Evolutionary conservation across 2,329 filamentous ascomycete genomes (phyloP), one percentile per base, ranked within the genome.

Genomic region (Botrytis medusae): DNA sequence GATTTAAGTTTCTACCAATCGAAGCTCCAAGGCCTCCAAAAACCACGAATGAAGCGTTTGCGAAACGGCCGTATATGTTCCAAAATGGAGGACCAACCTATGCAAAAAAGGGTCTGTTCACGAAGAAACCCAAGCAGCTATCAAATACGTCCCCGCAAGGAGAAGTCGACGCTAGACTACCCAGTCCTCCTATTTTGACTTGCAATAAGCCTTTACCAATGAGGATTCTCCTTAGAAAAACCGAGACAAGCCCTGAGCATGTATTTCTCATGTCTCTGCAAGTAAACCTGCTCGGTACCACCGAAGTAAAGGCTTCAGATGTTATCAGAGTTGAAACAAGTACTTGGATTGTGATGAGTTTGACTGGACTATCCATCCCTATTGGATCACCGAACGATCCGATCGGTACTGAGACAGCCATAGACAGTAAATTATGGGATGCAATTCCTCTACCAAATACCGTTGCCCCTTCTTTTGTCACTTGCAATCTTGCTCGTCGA

Each of bases 1-100:
- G 90, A 51, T 92, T 98, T 83, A 95, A 93, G 74, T 96, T 99
- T 81, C 87, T 98, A 54, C 96, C 96, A 7, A 95, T 98, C 77
- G 96, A 99, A 82, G 93, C 94, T 9, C 95, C 95, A 0, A 87
- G 95, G 60, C 89, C 90, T 0, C 84, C 87, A 7, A 84, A 86
- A 63, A 87, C 89, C 1, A 88, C 89, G 37, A 91, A 94, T 76
- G 95, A 98, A 82, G 91, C 92, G 2, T 99, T 93, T 83, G 96
- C 95, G 2, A 87, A 94, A 73, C 88, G 95, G 34, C 89, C 88
- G 0, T 91, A 89, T 76, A 83, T 84, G 40, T 91, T 91, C 77
- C 83, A 83, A 25, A 83, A 86, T 10, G 72, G 79, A 69, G 74
- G 81, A 5, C 76, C 80, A 40, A 75, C 75, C 6, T 81, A 83